Evolutionary conservation across 106 monocot genomes (phyloP), one percentile per base, ranked within the genome.

Genomic region (Platanthera guangdongensis): DNA sequence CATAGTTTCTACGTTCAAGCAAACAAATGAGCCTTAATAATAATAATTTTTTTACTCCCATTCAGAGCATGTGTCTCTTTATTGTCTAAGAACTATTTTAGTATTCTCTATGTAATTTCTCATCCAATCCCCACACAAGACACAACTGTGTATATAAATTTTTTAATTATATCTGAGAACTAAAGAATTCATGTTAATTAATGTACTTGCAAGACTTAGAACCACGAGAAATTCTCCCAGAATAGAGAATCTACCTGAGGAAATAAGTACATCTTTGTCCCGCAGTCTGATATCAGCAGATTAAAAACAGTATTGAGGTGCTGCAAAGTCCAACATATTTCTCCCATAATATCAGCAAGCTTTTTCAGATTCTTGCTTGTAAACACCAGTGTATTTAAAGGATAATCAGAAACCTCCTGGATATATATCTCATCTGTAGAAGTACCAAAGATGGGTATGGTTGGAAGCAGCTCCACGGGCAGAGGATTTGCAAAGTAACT

Each of bases 211-310:
- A 70, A 46, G n/a, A 13, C 70, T 46, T 15, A 12, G 3, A 47
- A 48, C 47, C 19, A n/a, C 21, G 19, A 48, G 16, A 9, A 16
- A 7, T 0, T 7, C 6, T 7, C 16, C 64, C 10, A 19, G 19
- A n/a, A 74, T 3, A 72, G 7, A 18, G 28, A 1, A 60, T 7
- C 78, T 73, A 93, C 93, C 88, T 93, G 93, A 77, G 87, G 90
- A 82, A 93, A 93, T 73, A 93, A 79, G 79, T 77, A 88, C n/a
- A 90, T 75, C 82, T 86, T 90, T 63, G 79, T 82, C 51, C 87
- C 93, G 64, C 67, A 62, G 39, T 90, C 86, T 21, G 86, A 74
- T 52, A 93, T 84, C 47, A 90, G 80, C 49, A 93, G 82, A 76
- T 76, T 86, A 65, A 86, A 89, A 25, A 80, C 77, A 57, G 68